phyloP scores from a whole-genome alignment of 257 asterid genomes.

The Marsdenia floribunda region DNA sequence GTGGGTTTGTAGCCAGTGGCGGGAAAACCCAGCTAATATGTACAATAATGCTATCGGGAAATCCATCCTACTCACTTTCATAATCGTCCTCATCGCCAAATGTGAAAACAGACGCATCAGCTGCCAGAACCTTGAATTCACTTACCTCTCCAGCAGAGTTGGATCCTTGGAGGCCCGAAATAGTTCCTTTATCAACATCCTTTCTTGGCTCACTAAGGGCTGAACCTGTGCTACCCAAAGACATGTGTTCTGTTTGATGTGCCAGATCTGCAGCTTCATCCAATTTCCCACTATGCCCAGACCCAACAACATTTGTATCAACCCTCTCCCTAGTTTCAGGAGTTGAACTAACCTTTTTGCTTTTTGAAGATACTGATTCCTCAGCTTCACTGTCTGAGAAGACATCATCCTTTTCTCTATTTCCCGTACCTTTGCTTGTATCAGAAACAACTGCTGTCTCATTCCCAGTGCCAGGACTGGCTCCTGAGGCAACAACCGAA shows the following conservation, averaged over 20 bases:
- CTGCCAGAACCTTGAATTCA: constrained; percentile 88
- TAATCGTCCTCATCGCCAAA: constrained; percentile 94
- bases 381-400: constrained; percentile 64
- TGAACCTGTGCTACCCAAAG: constrained; percentile 42
- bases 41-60: constrained; percentile 5
- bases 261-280: constrained; percentile 39
- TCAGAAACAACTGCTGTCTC: constrained; percentile 30
- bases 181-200: constrained; percentile 29
- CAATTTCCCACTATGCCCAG: constrained; percentile 27
- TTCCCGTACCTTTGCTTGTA: constrained; percentile 29
- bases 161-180: constrained; percentile 20
- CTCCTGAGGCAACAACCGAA: constrained; percentile 27
- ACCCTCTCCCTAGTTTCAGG: constrained; percentile 24
- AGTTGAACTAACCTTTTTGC: constrained; percentile 26
- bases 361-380: constrained; percentile 36
- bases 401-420: constrained; percentile 48
- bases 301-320: constrained; percentile 21
- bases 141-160: constrained; percentile 53
- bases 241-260: constrained; percentile 44
- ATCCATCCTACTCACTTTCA: constrained; percentile 59
- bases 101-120: constrained; percentile 91
- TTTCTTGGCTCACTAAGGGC: constrained; percentile 37
- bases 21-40: constrained; percentile 5
- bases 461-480: constrained; percentile 31
- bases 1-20: background rate